phyloP scores from a whole-genome alignment of 139 green algal species.

The Tetraselmis chui region DNA sequence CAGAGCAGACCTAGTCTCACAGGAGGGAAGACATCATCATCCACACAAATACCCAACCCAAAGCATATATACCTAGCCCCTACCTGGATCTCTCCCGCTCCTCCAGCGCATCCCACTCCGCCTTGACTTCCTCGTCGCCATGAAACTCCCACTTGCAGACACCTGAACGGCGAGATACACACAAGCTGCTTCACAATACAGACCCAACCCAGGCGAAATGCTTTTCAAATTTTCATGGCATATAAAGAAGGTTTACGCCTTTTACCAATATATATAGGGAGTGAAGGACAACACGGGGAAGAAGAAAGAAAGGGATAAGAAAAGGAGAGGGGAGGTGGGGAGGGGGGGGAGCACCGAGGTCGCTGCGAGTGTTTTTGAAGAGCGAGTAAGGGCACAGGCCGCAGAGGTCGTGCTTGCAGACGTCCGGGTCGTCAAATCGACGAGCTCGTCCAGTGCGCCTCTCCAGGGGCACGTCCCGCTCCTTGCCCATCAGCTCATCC shows the following conservation, averaged over 20 bases:
- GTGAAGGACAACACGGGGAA: too few species aligned
- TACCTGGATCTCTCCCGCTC: slow-evolving; percentile 56
- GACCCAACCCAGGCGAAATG: too few species aligned
- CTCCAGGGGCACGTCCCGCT: slow-evolving; percentile 54
- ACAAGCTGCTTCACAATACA: not conserved
- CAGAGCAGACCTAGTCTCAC: too few species aligned
- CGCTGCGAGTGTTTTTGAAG: slow-evolving; percentile 80
- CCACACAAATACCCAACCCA: not conserved
- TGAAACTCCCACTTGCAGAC: slow-evolving; percentile 64
- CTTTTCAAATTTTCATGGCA: too few species aligned
- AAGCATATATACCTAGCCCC: not conserved
- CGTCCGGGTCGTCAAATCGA: slow-evolving; percentile 51
- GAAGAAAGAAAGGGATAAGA: too few species aligned
- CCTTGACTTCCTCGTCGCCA: slow-evolving; percentile 49
- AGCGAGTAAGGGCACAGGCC: slow-evolving; percentile 70
- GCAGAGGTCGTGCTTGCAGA: slow-evolving; percentile 76
- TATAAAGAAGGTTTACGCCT: too few species aligned
- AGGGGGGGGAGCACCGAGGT: slow-evolving; percentile 51
- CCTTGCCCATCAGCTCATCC: slow-evolving; percentile 30
- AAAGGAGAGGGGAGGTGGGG: not conserved
- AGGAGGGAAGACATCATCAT: too few species aligned
- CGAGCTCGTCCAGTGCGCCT: slow-evolving; percentile 36
- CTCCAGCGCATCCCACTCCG: slow-evolving; percentile 51
- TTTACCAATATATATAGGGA: too few species aligned
- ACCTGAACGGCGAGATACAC: slow-evolving; percentile 29